phyloP scores from a whole-genome alignment of 306 rosid genomes.

The Coriaria nepalensis region DNA sequence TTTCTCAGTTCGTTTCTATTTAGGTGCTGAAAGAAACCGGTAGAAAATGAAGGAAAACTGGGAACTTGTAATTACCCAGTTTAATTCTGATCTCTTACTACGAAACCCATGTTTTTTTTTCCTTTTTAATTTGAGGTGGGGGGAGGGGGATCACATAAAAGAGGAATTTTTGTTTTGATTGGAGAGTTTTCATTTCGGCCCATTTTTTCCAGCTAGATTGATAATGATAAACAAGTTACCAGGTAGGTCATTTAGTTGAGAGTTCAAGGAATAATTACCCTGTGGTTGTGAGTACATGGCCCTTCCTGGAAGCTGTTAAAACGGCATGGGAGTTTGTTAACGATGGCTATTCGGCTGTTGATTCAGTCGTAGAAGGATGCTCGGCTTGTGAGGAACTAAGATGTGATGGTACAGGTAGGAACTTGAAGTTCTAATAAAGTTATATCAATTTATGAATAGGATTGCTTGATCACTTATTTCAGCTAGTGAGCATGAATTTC shows the following conservation, averaged over 20 bases:
- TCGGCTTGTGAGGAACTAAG: constrained; percentile 77
- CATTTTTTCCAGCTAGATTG: too few species aligned
- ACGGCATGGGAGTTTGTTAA: constrained; percentile 72
- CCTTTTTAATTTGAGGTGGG: too few species aligned
- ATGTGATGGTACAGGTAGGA: constrained; percentile 89
- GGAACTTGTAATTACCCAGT: too few species aligned
- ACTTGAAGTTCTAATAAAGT: constrained; percentile 6
- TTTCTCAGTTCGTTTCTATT: too few species aligned
- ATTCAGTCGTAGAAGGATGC: constrained; percentile 86
- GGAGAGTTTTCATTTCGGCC: too few species aligned
- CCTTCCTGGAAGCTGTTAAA: constrained; percentile 81
- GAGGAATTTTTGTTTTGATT: too few species aligned
- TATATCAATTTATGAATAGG: not conserved
- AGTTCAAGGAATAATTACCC: constrained; percentile 30
- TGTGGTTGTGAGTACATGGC: constrained; percentile 89
- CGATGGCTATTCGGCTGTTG: constrained; percentile 61
- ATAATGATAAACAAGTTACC: constrained; percentile 1
- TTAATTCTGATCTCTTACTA: too few species aligned
- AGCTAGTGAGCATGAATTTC: not conserved
- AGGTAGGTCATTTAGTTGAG: constrained; percentile 44
- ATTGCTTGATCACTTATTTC: not conserved
- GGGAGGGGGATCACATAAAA: too few species aligned
- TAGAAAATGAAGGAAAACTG: too few species aligned
- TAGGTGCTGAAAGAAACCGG: too few species aligned
- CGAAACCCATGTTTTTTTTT: too few species aligned